These are phyloP conservation scores for Papiliotrema terrestris DNA, from an alignment of 1,284 basidiomycete species.

Conservation along the genomic window DNA sequence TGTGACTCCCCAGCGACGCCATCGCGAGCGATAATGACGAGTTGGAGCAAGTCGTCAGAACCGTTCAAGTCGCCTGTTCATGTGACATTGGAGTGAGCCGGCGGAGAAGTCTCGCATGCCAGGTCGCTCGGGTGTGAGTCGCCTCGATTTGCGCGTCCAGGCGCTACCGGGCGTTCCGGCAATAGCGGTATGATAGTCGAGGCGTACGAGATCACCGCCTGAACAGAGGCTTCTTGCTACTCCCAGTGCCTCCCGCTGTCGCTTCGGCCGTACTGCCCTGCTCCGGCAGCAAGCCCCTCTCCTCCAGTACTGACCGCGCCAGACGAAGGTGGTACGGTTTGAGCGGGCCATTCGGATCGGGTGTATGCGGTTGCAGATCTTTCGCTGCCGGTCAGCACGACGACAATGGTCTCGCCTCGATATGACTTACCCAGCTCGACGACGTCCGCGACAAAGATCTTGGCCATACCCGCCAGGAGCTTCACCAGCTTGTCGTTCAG, in stretches of 20 bases:
- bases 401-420: not conserved
- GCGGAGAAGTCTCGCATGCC: no score
- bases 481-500: constrained; percentile 25
- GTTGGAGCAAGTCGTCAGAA: no score
- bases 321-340: constrained; percentile 41
- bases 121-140: no score
- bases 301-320: constrained; percentile 32
- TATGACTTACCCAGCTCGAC: constrained; percentile 37
- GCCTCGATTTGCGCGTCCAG: no score
- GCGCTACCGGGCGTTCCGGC: no score
- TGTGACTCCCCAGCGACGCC: no score
- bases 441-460: constrained; percentile 44
- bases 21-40: no score
- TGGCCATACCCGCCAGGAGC: constrained; percentile 41
- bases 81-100: no score
- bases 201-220: constrained; percentile 9
- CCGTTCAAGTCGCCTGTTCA: no score
- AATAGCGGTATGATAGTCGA: no score
- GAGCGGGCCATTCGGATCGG: constrained; percentile 33
- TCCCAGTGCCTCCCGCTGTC: constrained; percentile 5
- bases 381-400: constrained; percentile 12
- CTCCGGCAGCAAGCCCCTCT: constrained; percentile 23
- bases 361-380: constrained; percentile 31
- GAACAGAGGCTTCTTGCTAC: constrained; percentile 19
- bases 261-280: constrained; percentile 1